Base-by-base conservation (phyloP, 2,329 filamentous ascomycete genomes). In the Colletotrichum viniferum region DNA sequence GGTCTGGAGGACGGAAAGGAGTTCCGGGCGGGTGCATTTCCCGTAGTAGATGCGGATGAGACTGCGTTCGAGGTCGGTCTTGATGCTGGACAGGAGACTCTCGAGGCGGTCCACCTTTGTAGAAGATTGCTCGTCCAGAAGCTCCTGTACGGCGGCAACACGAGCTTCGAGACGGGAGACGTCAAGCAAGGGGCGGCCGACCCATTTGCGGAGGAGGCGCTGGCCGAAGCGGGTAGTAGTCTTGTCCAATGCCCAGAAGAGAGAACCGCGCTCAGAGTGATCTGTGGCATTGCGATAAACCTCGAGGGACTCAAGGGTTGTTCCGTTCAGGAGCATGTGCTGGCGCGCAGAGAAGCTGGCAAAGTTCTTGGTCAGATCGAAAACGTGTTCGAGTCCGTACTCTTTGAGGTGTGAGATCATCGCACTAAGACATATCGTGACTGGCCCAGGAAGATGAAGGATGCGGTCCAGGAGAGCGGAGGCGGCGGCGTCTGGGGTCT, bases 21-120 rank as follows among this genome's bases (percentile, higher is more conserved):
- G 91, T 83, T 99, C 97, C 0, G 96, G 94, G 0, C 97, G 92
- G 1, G 95, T 94, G 83, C 96, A 98, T 86, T 98, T 98, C 65
- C 96, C 96, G 84, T 99, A 99, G 87, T 98, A 99, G 74, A 99
- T 98, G 60, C 97, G 92, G 80, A 98, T 96, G 61, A 99, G 88
- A 76, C 95, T 97, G 79, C 97, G 96, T 84, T 99, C 97, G 7
- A 99, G 91, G 81, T 99, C 97, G 7, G 91, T 92, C 81, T 90
- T 95, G 76, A 94, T 93, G 74, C 90, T 93, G 30, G 89, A 87
- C 2, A 99, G 88, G 12, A 98, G 86, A 24, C 87, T 89, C 77
- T 92, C 94, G 3, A 98, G 85, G 77, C 94, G 93, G 79, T 97
- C 95, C 5, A 96, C 92, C 21, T 90, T 88, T 10, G 88, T 84